These are phyloP conservation scores for Nidularia sp. DNA, from an alignment of 768 basidiomycete species.

Conservation along the genomic window DNA sequence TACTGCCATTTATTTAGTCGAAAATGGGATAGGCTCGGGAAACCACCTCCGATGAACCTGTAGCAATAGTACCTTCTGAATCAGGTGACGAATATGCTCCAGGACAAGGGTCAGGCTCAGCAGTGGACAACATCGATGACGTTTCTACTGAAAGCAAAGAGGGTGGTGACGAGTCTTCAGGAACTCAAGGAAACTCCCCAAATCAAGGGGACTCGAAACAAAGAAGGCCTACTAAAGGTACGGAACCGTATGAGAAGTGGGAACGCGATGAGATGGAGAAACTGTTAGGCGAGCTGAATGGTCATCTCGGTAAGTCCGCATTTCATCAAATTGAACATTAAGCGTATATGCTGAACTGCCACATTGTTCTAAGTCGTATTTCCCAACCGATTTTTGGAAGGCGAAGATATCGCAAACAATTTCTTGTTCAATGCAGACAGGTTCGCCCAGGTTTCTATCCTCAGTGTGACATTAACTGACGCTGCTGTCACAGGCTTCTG, in stretches of 20 bases:
- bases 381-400: constrained; percentile 85
- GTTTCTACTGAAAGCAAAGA: constrained; percentile 27
- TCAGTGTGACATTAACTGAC: no score
- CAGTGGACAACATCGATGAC: constrained; percentile 17
- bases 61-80: constrained; percentile 58
- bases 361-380: constrained; percentile 58
- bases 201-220: constrained; percentile 28
- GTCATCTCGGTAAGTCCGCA: constrained; percentile 73
- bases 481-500: constrained; percentile 34
- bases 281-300: constrained; percentile 68
- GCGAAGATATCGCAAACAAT: constrained; percentile 89
- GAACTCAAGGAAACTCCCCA: constrained; percentile 16
- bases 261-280: constrained; percentile 91
- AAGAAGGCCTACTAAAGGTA: constrained; percentile 38
- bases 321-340: no score
- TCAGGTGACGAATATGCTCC: constrained; percentile 35
- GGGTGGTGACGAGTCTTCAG: constrained; percentile 19
- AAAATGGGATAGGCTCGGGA: constrained; percentile 35
- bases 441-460: no score
- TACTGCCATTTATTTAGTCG: constrained; percentile 6
- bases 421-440: constrained; percentile 89
- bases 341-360: no score
- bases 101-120: constrained; percentile 18
- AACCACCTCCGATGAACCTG: constrained; percentile 33
- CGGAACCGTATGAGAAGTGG: constrained; percentile 75